Evolutionary conservation across 2,329 filamentous ascomycete genomes (phyloP), one percentile per base, ranked within the genome.

Genomic region (Cladosporium sp.): DNA sequence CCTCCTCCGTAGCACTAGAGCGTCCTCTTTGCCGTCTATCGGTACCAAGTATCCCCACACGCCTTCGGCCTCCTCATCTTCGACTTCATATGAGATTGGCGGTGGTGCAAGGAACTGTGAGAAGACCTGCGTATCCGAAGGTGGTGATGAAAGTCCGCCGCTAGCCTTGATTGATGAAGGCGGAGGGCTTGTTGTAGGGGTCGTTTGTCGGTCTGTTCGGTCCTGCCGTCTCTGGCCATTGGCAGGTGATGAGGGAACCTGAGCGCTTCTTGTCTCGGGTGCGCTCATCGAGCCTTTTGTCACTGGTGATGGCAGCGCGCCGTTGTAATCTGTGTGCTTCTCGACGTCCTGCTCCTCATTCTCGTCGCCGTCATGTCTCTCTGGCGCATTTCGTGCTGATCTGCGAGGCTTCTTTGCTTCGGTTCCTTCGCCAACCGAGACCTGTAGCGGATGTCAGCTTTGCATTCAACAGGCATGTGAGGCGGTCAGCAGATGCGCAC

Each of bases 11-110:
- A 99, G 78, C 8, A 96, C 91, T 79, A 96, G 78, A 5, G 84
- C 78, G 77, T 90, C 80, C 11, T 61, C 62, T 16, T 67, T 65
- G 28, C 76, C 75, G 74, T 94, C 89, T 28, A 97, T 81, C 1
- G 94, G 92, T 63, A 97, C 87, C 5, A 99, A 83, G 74, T 98
- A 99, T 14, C 96, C 96, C 95, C 95, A 99, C 1, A 98, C 92
- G 10, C 92, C 92, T 76, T 96, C 91, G 55, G 86, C 85, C 66
- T 86, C 87, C 79, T 97, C 93, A 75, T 97, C 91, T 68, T 93
- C 87, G 4, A 96, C 91, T 65, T 96, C 92, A 69, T 93, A 91
- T 12, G 89, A 89, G 56, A 94, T 71, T 10, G 73, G 85, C 31
- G 92, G 87, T 2, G 90, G 88, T 70, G 92, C 89, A 44, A 91